These are phyloP conservation scores for Calocybe gangraenosa DNA, from an alignment of 768 basidiomycete species.

Conservation along the genomic window DNA sequence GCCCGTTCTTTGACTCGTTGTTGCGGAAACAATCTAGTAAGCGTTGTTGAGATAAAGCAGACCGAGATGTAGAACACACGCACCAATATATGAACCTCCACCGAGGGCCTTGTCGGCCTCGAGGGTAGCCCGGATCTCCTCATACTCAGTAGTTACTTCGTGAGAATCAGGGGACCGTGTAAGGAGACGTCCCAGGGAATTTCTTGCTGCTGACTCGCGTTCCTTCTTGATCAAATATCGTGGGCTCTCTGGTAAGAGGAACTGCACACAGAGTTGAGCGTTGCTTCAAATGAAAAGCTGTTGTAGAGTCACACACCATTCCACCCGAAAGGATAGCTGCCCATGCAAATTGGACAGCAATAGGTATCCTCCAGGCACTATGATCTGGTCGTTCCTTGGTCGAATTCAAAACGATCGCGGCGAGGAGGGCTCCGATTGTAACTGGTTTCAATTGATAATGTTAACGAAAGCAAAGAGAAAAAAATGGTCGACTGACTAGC, in stretches of 20 bases:
- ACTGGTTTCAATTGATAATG: constrained; percentile 56
- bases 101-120: constrained; percentile 61
- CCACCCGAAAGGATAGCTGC: constrained; percentile 65
- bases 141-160: constrained; percentile 50
- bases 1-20: constrained; percentile 55
- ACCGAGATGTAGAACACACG: background rate
- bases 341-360: constrained; percentile 78
- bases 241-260: constrained; percentile 43
- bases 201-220: constrained; percentile 51
- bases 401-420: constrained; percentile 62
- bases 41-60: background rate
- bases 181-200: constrained; percentile 62
- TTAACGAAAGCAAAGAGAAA: background rate
- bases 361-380: constrained; percentile 53
- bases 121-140: constrained; percentile 48
- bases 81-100: constrained; percentile 50
- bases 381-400: constrained; percentile 49
- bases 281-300: no score
- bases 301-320: constrained; percentile 31
- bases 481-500: constrained; percentile 15
- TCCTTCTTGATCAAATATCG: constrained; percentile 75
- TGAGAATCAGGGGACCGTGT: constrained; percentile 40
- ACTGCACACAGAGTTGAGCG: background rate
- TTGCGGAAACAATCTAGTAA: constrained; percentile 45
- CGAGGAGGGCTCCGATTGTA: constrained; percentile 74